Conservation (phyloP, 805 yeast species). For the Jamesozyma piceae region DNA sequence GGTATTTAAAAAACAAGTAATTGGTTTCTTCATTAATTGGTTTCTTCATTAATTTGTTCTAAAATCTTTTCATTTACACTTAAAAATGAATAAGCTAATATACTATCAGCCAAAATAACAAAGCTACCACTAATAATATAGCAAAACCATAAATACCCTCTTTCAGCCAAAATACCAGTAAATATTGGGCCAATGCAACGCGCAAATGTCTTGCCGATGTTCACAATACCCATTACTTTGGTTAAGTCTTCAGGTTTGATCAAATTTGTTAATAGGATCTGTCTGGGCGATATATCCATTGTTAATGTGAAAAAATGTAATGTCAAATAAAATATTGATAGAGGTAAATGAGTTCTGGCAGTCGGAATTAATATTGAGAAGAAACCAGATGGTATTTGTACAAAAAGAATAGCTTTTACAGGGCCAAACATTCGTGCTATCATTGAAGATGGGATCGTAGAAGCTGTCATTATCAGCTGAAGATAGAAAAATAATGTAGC, state of each 20-base stretch:
- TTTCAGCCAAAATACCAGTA: constrained; percentile 63
- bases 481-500: constrained; percentile 62
- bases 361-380: constrained; percentile 49
- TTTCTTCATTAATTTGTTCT: constrained; percentile 9
- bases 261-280: constrained; percentile 61
- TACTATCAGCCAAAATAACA: constrained; percentile 33
- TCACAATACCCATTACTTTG: constrained; percentile 73
- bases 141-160: constrained; percentile 38
- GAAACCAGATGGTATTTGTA: constrained; percentile 69
- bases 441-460: constrained; percentile 72
- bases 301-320: constrained; percentile 54
- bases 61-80: constrained; percentile 27
- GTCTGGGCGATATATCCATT: constrained; percentile 90
- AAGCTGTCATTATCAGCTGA: constrained; percentile 50
- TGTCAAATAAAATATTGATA: constrained; percentile 43
- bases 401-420: constrained; percentile 58
- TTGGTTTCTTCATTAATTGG: no score
- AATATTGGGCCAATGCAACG: constrained; percentile 71
- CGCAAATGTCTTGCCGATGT: constrained; percentile 76
- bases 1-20: no score
- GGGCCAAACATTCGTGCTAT: constrained; percentile 66
- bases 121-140: constrained; percentile 44
- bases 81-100: constrained; percentile 26
- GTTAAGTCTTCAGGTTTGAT: constrained; percentile 58
- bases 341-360: constrained; percentile 26